These are phyloP conservation scores for Erysimum pusillum DNA, from an alignment of 441 rosid species.

Conservation along the genomic window DNA sequence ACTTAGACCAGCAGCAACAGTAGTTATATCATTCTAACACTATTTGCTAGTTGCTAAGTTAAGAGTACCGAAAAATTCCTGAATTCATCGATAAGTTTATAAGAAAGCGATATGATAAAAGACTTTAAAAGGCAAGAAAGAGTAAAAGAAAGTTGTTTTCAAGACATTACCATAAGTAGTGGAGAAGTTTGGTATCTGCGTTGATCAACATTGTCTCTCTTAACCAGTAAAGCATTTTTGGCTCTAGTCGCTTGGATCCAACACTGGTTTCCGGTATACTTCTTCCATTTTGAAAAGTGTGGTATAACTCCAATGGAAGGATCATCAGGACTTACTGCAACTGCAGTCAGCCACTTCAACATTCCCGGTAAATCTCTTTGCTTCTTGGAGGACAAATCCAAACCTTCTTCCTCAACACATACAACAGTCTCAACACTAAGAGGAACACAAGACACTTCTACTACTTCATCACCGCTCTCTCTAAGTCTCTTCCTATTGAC, in stretches of 20 bases:
- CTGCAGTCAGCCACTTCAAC: slow-evolving; percentile 59
- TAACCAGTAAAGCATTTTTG: slow-evolving; percentile 50
- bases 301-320: slow-evolving; percentile 53
- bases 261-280: slow-evolving; percentile 35
- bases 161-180: slow-evolving; percentile 44
- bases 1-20: neutral
- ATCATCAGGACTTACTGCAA: slow-evolving; percentile 52
- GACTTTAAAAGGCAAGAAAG: neutral
- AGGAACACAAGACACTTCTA: slow-evolving; percentile 41
- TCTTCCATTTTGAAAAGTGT: slow-evolving; percentile 52
- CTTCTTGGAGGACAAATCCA: slow-evolving; percentile 46
- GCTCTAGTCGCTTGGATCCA: slow-evolving; percentile 56
- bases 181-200: slow-evolving; percentile 29
- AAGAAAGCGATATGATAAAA: neutral
- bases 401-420: slow-evolving; percentile 34
- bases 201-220: slow-evolving; percentile 38
- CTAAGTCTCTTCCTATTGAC: slow-evolving; percentile 34
- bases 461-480: slow-evolving; percentile 40
- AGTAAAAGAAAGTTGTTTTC: slow-evolving; percentile 1
- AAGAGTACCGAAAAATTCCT: neutral
- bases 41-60: too few species aligned
- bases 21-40: neutral
- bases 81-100: neutral
- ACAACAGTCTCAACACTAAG: slow-evolving; percentile 34
- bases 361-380: slow-evolving; percentile 50